These are phyloP conservation scores for Xylaria palmicola DNA, from an alignment of 495 filamentous ascomycete genomes.

Conservation along the genomic window DNA sequence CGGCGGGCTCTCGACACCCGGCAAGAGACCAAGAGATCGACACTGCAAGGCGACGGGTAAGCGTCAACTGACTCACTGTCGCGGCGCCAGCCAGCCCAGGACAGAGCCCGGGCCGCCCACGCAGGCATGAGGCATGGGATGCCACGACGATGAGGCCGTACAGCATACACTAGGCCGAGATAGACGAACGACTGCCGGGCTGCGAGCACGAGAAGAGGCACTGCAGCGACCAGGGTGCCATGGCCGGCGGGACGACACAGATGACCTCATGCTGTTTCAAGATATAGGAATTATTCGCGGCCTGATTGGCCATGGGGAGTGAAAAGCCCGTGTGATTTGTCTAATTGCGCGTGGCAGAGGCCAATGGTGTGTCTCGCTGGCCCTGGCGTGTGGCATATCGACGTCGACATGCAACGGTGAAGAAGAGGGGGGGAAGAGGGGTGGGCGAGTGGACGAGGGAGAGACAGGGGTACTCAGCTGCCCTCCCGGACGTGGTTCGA, in stretches of 20 bases:
- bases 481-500: neutral
- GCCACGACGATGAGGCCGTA: neutral
- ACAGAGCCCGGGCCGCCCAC: no score
- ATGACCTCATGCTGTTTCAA: slow-evolving; percentile 13
- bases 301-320: no score
- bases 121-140: no score
- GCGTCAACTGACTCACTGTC: neutral
- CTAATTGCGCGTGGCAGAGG: slow-evolving; percentile 1
- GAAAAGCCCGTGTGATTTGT: neutral
- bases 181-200: neutral
- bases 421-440: no score
- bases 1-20: neutral
- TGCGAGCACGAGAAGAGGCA: neutral
- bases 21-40: slow-evolving; percentile 4
- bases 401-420: slow-evolving; percentile 12
- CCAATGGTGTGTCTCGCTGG: slow-evolving; percentile 5
- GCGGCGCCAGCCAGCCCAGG: neutral
- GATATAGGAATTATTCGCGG: neutral
- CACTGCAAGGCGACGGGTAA: neutral
- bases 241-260: neutral
- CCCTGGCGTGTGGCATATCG: neutral
- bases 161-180: neutral
- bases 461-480: slow-evolving; percentile 6
- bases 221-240: neutral
- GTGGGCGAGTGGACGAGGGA: no score